Conservation (phyloP, 2,329 filamentous ascomycete species). For the Cladosporium phlei region DNA sequence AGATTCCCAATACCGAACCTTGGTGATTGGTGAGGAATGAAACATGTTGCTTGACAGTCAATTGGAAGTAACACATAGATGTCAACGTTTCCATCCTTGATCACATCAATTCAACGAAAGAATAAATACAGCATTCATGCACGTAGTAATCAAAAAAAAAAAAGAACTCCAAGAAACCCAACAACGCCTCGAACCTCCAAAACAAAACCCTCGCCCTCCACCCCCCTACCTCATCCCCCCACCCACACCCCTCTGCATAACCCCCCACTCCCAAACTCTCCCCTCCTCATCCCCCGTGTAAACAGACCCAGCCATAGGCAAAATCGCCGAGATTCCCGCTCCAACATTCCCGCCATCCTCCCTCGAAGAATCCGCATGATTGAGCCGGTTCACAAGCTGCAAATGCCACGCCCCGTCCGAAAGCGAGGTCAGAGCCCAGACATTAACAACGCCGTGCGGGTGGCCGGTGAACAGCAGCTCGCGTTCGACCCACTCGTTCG, state of each 20-base stretch:
- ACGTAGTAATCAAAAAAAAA: too few species aligned
- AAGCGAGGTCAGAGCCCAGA: slow-evolving; percentile 55
- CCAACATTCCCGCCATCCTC: slow-evolving; percentile 52
- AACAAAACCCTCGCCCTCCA: background rate
- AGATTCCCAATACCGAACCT: too few species aligned
- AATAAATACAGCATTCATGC: too few species aligned
- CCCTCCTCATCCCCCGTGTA: slow-evolving; percentile 95
- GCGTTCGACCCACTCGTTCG: slow-evolving; percentile 86
- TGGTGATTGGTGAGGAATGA: too few species aligned
- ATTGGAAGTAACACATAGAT: too few species aligned
- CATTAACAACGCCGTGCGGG: slow-evolving; percentile 74
- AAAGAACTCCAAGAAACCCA: too few species aligned
- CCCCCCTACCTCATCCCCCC: slow-evolving; percentile 5
- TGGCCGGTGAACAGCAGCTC: slow-evolving; percentile 88
- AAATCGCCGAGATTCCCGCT: slow-evolving; percentile 77
- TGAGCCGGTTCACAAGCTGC: slow-evolving; percentile 73
- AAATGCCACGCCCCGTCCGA: slow-evolving; percentile 65
- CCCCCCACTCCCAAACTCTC: slow-evolving; percentile 54
- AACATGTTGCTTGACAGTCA: too few species aligned
- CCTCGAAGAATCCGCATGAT: slow-evolving; percentile 68
- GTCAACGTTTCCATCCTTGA: too few species aligned
- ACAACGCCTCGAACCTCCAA: too few species aligned
- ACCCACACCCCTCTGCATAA: slow-evolving; percentile 21
- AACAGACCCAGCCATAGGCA: slow-evolving; percentile 74
- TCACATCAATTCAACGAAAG: too few species aligned